Percentiles rank a stretch among this genome's conserved stretches.
Evolutionary conservation across 495 filamentous ascomycete genomes (phyloP).

Genomic region (Xylaria curta): DNA sequence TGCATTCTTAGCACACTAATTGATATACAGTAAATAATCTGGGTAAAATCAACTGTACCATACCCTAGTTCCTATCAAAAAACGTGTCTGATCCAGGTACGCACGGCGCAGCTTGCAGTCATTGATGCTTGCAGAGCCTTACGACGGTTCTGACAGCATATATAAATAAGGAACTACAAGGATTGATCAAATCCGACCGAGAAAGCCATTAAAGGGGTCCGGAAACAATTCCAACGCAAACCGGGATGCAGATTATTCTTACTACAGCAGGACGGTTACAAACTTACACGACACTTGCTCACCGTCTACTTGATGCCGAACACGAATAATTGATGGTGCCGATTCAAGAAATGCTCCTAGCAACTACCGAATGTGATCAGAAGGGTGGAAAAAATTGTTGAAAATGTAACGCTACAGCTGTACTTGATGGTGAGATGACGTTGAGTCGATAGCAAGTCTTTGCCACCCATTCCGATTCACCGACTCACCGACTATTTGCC

Average conservation of each 20-base stretch:
- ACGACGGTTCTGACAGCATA: constrained; percentile 9
- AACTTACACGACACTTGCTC: neutral
- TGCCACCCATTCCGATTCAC: constrained; percentile 20
- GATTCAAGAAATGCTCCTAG: neutral
- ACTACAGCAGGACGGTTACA: neutral
- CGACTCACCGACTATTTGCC: constrained; percentile 24
- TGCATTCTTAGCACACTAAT: neutral
- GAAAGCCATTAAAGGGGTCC: constrained; percentile 12
- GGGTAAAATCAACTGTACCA: constrained; percentile 4
- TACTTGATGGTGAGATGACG: constrained; percentile 1
- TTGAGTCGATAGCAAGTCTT: constrained; percentile 1
- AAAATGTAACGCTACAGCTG: constrained; percentile 4
- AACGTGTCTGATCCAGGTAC: constrained; percentile 10
- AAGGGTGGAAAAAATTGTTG: neutral
- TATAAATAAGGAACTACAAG: neutral
- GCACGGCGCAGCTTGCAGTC: neutral
- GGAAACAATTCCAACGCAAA: neutral
- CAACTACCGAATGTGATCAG: neutral
- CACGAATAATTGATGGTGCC: neutral
- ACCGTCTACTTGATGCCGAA: constrained; percentile 1
- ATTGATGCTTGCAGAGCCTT: neutral
- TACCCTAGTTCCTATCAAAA: neutral
- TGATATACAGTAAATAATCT: neutral
- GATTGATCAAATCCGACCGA: neutral
- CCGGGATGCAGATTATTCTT: constrained; percentile 3